A percentile compares a stretch with the other conserved stretches of the same genome.
Conservation (phyloP, 352 stramenopile genomes). For the Globisporangium megalacanthum region DNA sequence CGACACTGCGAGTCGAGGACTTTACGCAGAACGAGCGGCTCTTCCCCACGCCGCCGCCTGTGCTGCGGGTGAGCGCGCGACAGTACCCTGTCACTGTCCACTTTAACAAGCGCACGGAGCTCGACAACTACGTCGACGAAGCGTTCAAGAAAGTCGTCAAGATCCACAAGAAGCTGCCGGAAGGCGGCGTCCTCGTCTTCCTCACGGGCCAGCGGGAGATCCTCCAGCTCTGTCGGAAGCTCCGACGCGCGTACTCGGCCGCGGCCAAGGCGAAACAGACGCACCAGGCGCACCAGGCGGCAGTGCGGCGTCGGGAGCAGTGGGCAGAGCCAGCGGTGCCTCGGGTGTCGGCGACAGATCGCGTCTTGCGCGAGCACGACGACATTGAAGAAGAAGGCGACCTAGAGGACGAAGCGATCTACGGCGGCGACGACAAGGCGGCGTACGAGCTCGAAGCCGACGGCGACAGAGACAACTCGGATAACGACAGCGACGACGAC, state of each 20-base stretch:
- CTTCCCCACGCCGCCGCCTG: slow-evolving; percentile 88
- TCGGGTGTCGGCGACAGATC: slow-evolving; percentile 24
- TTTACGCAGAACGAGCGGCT: slow-evolving; percentile 94
- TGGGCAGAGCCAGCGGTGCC: slow-evolving; percentile 7
- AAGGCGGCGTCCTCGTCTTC: slow-evolving; percentile 97
- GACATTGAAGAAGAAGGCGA: slow-evolving; percentile 80
- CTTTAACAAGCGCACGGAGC: slow-evolving; percentile 97
- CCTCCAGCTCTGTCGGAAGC: slow-evolving; percentile 78
- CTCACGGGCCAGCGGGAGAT: slow-evolving; percentile 97
- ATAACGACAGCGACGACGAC: slow-evolving; percentile 77
- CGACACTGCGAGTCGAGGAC: slow-evolving; percentile 96
- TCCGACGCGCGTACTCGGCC: slow-evolving; percentile 45
- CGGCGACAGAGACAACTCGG: slow-evolving; percentile 21
- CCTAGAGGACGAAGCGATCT: slow-evolving; percentile 58
- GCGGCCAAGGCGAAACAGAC: slow-evolving; percentile 33
- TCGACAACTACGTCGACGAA: slow-evolving; percentile 95
- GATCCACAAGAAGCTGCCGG: slow-evolving; percentile 97
- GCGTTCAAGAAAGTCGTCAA: slow-evolving; percentile 95
- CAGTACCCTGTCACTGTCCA: slow-evolving; percentile 97
- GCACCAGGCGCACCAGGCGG: slow-evolving; percentile 13
- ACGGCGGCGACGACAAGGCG: slow-evolving; percentile 39
- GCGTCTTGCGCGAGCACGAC: slow-evolving; percentile 69
- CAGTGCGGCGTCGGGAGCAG: neutral
- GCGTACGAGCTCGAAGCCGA: slow-evolving; percentile 48
- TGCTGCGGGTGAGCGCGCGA: slow-evolving; percentile 93